Conservation (phyloP, 192 early-diverging fungal species). For the Dissophora ornata region DNA sequence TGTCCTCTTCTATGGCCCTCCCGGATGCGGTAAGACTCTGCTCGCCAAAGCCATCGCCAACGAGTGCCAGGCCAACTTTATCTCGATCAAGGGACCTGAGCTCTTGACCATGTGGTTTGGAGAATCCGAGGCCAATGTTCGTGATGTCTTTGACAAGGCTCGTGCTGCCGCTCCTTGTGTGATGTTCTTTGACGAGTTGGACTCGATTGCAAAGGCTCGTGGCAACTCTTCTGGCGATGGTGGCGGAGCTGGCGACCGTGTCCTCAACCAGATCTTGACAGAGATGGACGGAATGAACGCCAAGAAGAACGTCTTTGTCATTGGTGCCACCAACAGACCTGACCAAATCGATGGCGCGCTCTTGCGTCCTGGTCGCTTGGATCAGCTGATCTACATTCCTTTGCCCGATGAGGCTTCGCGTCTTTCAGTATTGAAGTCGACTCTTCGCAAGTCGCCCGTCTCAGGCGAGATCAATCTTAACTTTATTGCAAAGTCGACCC, state of each 20-base stretch:
- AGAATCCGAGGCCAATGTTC: slow-evolving; percentile 99
- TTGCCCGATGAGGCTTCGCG: slow-evolving; percentile 93
- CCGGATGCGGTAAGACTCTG: slow-evolving; percentile 98
- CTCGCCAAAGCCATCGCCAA: slow-evolving; percentile 99
- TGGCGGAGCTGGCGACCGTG: slow-evolving; percentile 94
- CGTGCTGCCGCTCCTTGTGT: slow-evolving; percentile 98
- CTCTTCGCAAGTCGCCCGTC: slow-evolving; percentile 95
- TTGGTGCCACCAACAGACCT: slow-evolving; percentile 98
- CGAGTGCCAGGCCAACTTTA: slow-evolving; percentile 99
- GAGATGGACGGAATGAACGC: slow-evolving; percentile 99
- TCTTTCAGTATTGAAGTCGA: slow-evolving; percentile 82
- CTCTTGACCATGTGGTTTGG: slow-evolving; percentile 99
- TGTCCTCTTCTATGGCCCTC: slow-evolving; percentile 98
- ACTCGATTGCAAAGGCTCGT: slow-evolving; percentile 97
- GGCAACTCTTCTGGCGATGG: slow-evolving; percentile 77
- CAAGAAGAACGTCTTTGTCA: slow-evolving; percentile 99
- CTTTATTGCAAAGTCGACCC: slow-evolving; percentile 88
- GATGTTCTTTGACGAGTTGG: slow-evolving; percentile 99
- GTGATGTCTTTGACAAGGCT: slow-evolving; percentile 99
- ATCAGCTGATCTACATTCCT: slow-evolving; percentile 98
- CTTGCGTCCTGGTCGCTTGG: slow-evolving; percentile 97
- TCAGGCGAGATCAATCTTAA: slow-evolving; percentile 80
- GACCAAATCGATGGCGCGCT: slow-evolving; percentile 98
- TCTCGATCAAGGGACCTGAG: slow-evolving; percentile 99
- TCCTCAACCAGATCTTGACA: slow-evolving; percentile 98